Percentiles rank a stretch among this genome's conserved stretches.
phyloP scores from a whole-genome alignment of 1,139 yeast species.

The Sugiyamaella pinicola region DNA sequence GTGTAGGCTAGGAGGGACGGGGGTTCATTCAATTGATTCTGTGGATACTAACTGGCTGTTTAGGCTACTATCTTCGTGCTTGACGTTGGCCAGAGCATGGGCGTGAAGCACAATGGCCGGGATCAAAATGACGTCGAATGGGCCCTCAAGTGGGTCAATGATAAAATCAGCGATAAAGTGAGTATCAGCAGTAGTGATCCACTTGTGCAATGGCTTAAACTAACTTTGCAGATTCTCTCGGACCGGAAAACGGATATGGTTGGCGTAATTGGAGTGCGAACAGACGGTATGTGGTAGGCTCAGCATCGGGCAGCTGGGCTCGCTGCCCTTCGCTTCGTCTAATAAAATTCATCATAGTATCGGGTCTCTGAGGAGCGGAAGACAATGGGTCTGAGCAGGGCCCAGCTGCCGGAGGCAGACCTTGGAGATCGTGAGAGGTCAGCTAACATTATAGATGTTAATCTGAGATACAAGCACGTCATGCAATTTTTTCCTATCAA shows the following conservation, averaged over 20 bases:
- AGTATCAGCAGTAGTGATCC: constrained; percentile 28
- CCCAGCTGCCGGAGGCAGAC: too few relatives aligned
- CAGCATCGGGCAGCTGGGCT: too few relatives aligned
- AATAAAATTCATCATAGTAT: too few relatives aligned
- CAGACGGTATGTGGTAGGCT: constrained; percentile 25
- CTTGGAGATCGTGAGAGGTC: too few relatives aligned
- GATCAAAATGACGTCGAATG: constrained; percentile 43
- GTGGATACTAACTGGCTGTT: too few relatives aligned
- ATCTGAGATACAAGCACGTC: constrained; percentile 7
- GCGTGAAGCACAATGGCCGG: constrained; percentile 34
- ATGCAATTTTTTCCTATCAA: constrained; percentile 9
- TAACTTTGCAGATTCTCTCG: constrained; percentile 38
- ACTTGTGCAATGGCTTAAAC: neutral
- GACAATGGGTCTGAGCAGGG: too few relatives aligned
- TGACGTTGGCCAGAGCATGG: constrained; percentile 55
- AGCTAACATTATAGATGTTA: constrained; percentile 6
- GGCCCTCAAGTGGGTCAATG: constrained; percentile 49
- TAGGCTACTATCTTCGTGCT: constrained; percentile 54
- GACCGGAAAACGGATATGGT: constrained; percentile 61
- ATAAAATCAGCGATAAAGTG: constrained; percentile 49
- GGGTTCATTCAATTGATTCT: too few relatives aligned
- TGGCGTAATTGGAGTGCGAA: constrained; percentile 50
- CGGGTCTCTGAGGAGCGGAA: too few relatives aligned
- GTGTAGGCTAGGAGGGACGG: too few relatives aligned
- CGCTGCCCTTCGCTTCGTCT: too few relatives aligned